These are phyloP conservation scores for Geoglossum cookeanum DNA, from an alignment of 2,329 filamentous ascomycete species.

Conservation along the genomic window DNA sequence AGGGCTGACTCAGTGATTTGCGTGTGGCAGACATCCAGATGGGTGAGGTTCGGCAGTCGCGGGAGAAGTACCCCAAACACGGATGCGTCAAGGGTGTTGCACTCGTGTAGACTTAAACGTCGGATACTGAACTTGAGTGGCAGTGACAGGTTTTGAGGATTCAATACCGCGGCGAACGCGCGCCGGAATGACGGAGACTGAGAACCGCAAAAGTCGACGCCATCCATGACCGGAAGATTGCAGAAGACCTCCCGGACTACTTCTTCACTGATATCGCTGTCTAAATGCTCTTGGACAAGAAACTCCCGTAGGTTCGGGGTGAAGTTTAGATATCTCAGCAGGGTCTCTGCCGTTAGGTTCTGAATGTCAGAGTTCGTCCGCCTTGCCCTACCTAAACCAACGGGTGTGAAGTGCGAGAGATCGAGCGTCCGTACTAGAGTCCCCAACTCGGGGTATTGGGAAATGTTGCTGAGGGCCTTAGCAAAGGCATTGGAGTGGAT, in stretches of 20 bases:
- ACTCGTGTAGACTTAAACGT: constrained; percentile 61
- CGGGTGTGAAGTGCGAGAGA: constrained; percentile 72
- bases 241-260: constrained; percentile 55
- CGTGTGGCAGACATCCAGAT: constrained; percentile 64
- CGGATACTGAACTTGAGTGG: constrained; percentile 39
- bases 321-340: constrained; percentile 50
- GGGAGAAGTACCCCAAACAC: constrained; percentile 54
- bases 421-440: constrained; percentile 61
- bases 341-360: constrained; percentile 56
- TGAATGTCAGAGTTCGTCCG: constrained; percentile 55
- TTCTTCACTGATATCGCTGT: constrained; percentile 48
- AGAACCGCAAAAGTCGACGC: constrained; percentile 61
- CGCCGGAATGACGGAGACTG: constrained; percentile 46
- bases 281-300: constrained; percentile 64
- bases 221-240: constrained; percentile 41
- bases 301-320: constrained; percentile 61
- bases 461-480: constrained; percentile 56
- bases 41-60: constrained; percentile 47
- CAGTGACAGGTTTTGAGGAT: constrained; percentile 25
- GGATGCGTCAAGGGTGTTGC: constrained; percentile 45
- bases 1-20: constrained; percentile 55
- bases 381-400: constrained; percentile 54
- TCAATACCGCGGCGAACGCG: constrained; percentile 39
- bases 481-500: constrained; percentile 69
- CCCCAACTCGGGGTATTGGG: constrained; percentile 46